Evolutionary conservation across 352 stramenopile species (phyloP).

Genomic region (Globisporangium abappressorium): DNA sequence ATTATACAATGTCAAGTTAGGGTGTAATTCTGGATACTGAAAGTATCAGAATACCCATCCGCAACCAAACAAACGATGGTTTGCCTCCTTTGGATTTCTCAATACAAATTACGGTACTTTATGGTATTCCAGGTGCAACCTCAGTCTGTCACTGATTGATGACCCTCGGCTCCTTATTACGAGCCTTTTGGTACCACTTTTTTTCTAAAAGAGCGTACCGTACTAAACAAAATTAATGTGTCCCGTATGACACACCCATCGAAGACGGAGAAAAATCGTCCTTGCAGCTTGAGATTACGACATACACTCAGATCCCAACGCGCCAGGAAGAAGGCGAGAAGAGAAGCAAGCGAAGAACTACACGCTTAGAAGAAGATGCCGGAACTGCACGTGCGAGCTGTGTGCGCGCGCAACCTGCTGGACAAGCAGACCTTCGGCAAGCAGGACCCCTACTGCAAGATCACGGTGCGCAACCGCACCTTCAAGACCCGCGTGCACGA

Average conservation of each 20-base stretch:
- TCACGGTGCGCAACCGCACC: slow-evolving; percentile 53
- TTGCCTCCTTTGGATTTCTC: neutral
- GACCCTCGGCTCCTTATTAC: neutral
- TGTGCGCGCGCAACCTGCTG: slow-evolving; percentile 74
- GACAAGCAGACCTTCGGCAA: slow-evolving; percentile 86
- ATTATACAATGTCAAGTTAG: no score
- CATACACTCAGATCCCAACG: neutral
- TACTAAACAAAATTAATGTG: neutral
- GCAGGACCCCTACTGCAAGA: slow-evolving; percentile 81
- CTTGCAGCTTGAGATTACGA: neutral
- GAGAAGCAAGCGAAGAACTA: neutral
- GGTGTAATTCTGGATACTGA: no score
- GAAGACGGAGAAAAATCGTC: neutral
- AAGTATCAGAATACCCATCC: no score
- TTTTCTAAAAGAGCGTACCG: neutral
- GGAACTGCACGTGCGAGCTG: slow-evolving; percentile 77
- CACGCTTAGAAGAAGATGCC: slow-evolving; percentile 21
- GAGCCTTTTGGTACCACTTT: neutral
- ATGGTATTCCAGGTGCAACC: neutral
- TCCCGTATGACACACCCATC: neutral
- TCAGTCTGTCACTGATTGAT: neutral
- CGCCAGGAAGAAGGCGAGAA: neutral
- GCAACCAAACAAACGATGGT: no score
- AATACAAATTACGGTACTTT: neutral
- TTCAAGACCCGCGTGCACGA: slow-evolving; percentile 81